Base-by-base conservation (phyloP, 257 asterid genomes). In the Misopates orontium region DNA sequence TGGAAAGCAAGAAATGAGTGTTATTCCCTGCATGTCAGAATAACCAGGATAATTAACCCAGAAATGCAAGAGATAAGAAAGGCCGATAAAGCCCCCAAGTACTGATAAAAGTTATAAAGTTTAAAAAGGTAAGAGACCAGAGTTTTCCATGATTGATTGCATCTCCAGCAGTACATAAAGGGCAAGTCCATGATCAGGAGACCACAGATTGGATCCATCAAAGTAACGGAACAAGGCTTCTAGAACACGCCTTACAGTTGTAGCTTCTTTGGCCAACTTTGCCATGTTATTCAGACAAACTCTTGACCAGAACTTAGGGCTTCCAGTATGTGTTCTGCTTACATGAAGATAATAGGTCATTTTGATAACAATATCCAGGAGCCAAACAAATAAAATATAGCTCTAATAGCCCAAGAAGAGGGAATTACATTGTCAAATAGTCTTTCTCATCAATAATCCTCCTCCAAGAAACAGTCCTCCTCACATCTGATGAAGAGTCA, bases 241-340 rank as follows among this genome's bases (percentile, higher is more conserved):
- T 49, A 84, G 84, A 71, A 87, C 89, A 71, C 87, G 95, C 56
- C 95, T 82, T 31, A 79, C 81, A 61, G 90, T 84, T 62, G 95
- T 80, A 72, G 87, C 91, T 75, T 87, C 95, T 75, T 70, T 80
- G 21, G 95, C 89, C 81, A 84, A 73, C 75, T 80, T 87, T 67
- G 91, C 91, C 84, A 87, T 78, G 83, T 87, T 87, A 69, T 82
- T 84, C 83, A 87, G 82, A 84, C 95, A 84, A 64, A 80, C 87
- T 75, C 84, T 82, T 60, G 91, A 73, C 95, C 95, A 87, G 75
- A 84, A 87, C 65, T 60, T 75, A 40, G 91, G 85, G 60, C 76
- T 80, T 67, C 78, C 80, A n/a, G 76, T 70, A 79, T 86, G 88
- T 73, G 77, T 78, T 64, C 94, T 86, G 94, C 79, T 83, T 62